phyloP scores from a whole-genome alignment of 75 land plant species.

The Gnetum montanum region DNA sequence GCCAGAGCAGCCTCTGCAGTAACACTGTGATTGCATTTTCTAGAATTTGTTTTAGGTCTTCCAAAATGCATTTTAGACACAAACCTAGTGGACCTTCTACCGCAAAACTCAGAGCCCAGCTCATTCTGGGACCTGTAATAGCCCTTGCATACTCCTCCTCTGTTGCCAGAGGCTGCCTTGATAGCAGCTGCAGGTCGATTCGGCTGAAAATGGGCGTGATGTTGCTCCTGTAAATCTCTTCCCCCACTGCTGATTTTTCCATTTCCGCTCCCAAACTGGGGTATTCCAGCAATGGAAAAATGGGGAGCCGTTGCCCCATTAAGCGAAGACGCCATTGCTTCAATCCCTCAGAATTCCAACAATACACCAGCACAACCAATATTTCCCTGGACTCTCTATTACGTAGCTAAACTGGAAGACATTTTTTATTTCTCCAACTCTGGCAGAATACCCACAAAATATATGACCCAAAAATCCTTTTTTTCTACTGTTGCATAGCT shows the following conservation, averaged over 20 bases:
- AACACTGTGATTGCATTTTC: conserved; percentile 17
- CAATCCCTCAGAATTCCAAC: background rate
- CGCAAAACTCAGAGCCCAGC: conserved; percentile 67
- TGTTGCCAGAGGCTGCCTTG: background rate
- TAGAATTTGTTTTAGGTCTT: conserved; percentile 43
- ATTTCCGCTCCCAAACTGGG: background rate
- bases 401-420: too few species aligned
- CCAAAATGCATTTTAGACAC: conserved; percentile 80
- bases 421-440: too few species aligned
- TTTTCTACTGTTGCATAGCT: too few species aligned
- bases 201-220: background rate
- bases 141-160: conserved; percentile 5
- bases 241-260: background rate
- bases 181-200: background rate
- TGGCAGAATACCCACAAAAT: too few species aligned
- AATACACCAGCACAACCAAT: background rate
- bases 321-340: background rate
- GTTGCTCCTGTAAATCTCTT: background rate
- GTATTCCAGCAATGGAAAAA: background rate
- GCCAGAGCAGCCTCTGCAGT: conserved; percentile 27
- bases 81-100: conserved; percentile 70
- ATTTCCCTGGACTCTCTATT: too few species aligned
- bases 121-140: conserved; percentile 11
- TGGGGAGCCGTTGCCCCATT: conserved; percentile 1
- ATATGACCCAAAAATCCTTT: too few species aligned